Evolutionary conservation across 2,329 filamentous ascomycete genomes (phyloP), one percentile per base, ranked within the genome.

Genomic region (Ceratocystis lukuohia): DNA sequence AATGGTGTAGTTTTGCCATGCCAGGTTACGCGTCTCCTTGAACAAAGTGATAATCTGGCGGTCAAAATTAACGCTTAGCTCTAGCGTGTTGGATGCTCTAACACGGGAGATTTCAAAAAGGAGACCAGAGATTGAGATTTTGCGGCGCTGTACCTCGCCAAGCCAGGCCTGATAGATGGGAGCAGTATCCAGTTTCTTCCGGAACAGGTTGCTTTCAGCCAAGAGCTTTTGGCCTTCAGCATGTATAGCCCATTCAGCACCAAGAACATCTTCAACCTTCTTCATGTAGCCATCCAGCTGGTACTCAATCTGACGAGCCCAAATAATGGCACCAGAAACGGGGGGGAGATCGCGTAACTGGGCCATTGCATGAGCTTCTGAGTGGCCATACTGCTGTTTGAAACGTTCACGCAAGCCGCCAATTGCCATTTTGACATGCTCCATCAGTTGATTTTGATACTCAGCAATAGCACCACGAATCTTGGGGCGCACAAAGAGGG

Each of bases 381-480:
- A 97, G 74, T 97, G 91, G 1, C 92, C 95, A 75, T 99, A 99
- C 74, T 99, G 94, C 74, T 96, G 91, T 78, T 97, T 99, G 81
- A 97, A 99, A 37, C 94, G 88, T 77, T 97, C 91, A 71, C 99
- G 95, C 33, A 99, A 82, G 3, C 87, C 86, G 56, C 89, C 87
- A 71, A 99, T 99, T 73, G 96, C 95, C 73, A 91, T 87, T 75
- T 97, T 97, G 72, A 99, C 94, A 71, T 96, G 96, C 72, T 96
- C 92, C 74, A 99, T 96, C 44, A 99, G 85, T 76, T 96, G 92
- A 3, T 93, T 94, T 76, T 99, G 94, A 74, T 99, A 99, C 77
- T 99, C 93, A 56, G 91, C 89, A 72, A 99, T 99, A 66, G 94
- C 95, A 70, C 95, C 92, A 70, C 94, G 88, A 77, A 99, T 97